Percentiles rank a stretch among this genome's conserved stretches.
These are phyloP conservation scores for Starmerella stigmatis DNA, from an alignment of 805 yeast species.

Conservation along the genomic window DNA sequence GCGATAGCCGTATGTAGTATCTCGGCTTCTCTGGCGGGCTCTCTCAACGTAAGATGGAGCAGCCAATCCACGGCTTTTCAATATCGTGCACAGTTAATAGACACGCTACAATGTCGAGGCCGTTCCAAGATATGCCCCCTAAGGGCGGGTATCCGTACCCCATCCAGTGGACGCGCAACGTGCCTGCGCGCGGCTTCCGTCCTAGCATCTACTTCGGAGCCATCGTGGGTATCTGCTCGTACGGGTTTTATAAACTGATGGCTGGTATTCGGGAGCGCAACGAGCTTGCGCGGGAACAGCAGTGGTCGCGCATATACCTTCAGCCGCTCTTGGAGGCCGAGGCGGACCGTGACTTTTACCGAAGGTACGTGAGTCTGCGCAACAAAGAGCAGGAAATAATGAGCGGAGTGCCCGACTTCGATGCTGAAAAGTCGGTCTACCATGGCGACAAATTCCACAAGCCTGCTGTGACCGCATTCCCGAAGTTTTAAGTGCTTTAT, in stretches of 20 bases:
- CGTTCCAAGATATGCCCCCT: conserved; percentile 72
- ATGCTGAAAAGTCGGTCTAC: conserved; percentile 41
- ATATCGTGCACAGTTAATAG: background rate
- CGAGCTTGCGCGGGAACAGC: conserved; percentile 63
- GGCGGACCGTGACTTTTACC: conserved; percentile 64
- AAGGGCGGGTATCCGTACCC: conserved; percentile 68
- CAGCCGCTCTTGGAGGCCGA: conserved; percentile 72
- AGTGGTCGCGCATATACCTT: conserved; percentile 65
- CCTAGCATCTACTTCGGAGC: conserved; percentile 62
- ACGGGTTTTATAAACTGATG: conserved; percentile 59
- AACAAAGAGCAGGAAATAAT: conserved; percentile 60
- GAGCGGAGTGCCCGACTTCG: conserved; percentile 55
- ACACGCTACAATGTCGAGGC: conserved; percentile 9
- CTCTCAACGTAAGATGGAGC: too few relatives aligned
- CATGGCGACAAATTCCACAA: conserved; percentile 37
- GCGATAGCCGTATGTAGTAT: background rate
- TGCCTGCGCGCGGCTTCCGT: conserved; percentile 77
- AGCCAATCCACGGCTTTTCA: conserved; percentile 4
- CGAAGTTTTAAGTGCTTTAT: conserved; percentile 23
- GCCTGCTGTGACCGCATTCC: conserved; percentile 29
- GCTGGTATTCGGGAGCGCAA: conserved; percentile 61
- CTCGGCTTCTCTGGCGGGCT: too few relatives aligned
- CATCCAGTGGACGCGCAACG: conserved; percentile 78
- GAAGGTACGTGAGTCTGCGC: conserved; percentile 56
- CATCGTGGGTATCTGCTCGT: conserved; percentile 51